phyloP scores from a whole-genome alignment of 108 stramenopile genomes.

The Asterionellopsis glacialis region DNA sequence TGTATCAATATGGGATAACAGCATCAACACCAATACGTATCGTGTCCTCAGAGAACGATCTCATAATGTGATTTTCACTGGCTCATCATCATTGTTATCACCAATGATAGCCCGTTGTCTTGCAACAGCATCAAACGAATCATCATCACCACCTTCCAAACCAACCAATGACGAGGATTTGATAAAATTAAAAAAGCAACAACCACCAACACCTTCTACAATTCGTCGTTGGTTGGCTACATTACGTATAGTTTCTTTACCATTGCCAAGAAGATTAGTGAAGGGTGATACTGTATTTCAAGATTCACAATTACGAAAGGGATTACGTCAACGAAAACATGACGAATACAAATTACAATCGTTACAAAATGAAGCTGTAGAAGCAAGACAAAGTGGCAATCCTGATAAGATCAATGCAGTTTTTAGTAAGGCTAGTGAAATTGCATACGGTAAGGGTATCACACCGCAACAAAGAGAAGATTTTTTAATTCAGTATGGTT shows the following conservation, averaged over 20 bases:
- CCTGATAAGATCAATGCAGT: conserved; percentile 30
- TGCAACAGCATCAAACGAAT: too few relatives aligned
- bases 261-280: background rate
- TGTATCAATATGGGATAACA: too few relatives aligned
- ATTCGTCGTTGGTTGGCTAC: background rate
- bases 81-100: too few relatives aligned
- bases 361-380: conserved; percentile 28
- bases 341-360: conserved; percentile 44
- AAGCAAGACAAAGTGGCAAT: conserved; percentile 25
- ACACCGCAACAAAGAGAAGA: conserved; percentile 69
- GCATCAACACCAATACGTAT: too few relatives aligned
- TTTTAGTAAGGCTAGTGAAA: conserved; percentile 27
- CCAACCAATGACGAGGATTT: too few relatives aligned
- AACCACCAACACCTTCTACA: background rate
- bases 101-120: too few relatives aligned
- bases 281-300: conserved; percentile 4
- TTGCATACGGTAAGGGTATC: conserved; percentile 68
- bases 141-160: too few relatives aligned
- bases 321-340: conserved; percentile 33
- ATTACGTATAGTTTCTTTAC: conserved; percentile 1
- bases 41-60: too few relatives aligned
- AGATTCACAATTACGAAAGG: conserved; percentile 1
- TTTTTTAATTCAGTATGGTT: conserved; percentile 71
- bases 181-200: background rate
- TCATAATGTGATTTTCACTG: too few relatives aligned